Base-by-base conservation (phyloP, 495 filamentous ascomycete species). In the Rostrohypoxylon terebratum region DNA sequence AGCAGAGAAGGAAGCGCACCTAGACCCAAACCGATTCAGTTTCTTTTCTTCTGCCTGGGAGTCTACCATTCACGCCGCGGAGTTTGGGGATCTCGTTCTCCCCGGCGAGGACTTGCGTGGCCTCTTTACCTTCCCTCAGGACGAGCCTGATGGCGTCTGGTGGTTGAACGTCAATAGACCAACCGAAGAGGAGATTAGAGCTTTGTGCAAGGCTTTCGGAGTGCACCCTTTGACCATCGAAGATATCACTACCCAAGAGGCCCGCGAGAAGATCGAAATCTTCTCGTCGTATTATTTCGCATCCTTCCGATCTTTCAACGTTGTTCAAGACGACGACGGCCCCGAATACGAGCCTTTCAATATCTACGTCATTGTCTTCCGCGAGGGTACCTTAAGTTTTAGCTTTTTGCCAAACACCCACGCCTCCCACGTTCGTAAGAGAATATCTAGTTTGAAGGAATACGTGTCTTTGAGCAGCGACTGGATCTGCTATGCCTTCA, bases 401-500 rank as follows among this genome's bases (percentile, higher is more conserved):
- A 96, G 93, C 54, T 98, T 96, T 78, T 86, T 88, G 18, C 89
- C 90, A 36, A 96, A 93, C 71, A 87, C 89, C 0, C 96, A 99
- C 76, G 92, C 93, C 8, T 84, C 89, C 18, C 93, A 94, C 74
- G 96, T 98, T 48, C 90, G 96, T 59, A 93, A 93, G 84, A 88
- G 96, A 78, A 97, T 99, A 75, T 91, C 93, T 1, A 92, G 92
- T 78, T 84, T 99, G 66, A 93, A 96, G 74, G 96, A 98, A 74
- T 97, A 97, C 76, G 91, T 98, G 65, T 89, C 92, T 14, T 84
- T 99, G 38, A 95, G 92, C 65, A 93, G 93, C 70, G 96, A 99
- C 79, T 99, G 96, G 96, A 95, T 99, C 68, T 99, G 96, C 82
- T 99, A 99, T 76, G 96, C 96, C 34, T 88, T 99, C 82, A 99